These are phyloP conservation scores for Russula olivacea DNA, from an alignment of 768 basidiomycete genomes.

Conservation along the genomic window DNA sequence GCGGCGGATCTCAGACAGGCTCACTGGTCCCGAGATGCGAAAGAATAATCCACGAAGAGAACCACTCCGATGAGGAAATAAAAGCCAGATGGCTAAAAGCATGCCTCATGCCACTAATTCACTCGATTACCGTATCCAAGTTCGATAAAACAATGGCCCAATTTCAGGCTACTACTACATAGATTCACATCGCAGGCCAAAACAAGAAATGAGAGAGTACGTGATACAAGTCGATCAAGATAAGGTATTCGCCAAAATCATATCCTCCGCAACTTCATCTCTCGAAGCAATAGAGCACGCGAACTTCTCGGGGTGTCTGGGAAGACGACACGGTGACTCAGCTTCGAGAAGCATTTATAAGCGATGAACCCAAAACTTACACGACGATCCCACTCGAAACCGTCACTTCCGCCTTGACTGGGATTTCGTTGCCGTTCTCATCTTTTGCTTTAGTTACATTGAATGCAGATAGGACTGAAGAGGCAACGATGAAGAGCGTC, in stretches of 20 bases:
- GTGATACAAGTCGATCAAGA: not conserved
- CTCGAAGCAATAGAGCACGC: conserved; percentile 13
- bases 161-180: not conserved
- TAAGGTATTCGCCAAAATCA: not conserved
- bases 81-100: too few relatives aligned
- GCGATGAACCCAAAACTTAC: not conserved
- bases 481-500: conserved; percentile 20
- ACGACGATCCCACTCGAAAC: not conserved
- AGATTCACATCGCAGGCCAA: not conserved
- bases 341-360: too few relatives aligned
- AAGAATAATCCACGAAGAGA: too few relatives aligned
- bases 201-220: not conserved
- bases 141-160: too few relatives aligned
- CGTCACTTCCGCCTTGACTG: not conserved
- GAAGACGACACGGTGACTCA: not conserved
- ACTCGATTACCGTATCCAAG: too few relatives aligned
- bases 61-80: too few relatives aligned
- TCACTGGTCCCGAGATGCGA: too few relatives aligned
- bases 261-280: conserved; percentile 7
- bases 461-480: conserved; percentile 16
- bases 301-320: conserved; percentile 12
- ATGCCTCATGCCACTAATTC: too few relatives aligned
- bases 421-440: conserved; percentile 12
- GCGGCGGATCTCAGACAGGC: too few relatives aligned
- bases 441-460: conserved; percentile 20